Base-by-base conservation (phyloP, 768 basidiomycete species). In the Boletellus ananas region DNA sequence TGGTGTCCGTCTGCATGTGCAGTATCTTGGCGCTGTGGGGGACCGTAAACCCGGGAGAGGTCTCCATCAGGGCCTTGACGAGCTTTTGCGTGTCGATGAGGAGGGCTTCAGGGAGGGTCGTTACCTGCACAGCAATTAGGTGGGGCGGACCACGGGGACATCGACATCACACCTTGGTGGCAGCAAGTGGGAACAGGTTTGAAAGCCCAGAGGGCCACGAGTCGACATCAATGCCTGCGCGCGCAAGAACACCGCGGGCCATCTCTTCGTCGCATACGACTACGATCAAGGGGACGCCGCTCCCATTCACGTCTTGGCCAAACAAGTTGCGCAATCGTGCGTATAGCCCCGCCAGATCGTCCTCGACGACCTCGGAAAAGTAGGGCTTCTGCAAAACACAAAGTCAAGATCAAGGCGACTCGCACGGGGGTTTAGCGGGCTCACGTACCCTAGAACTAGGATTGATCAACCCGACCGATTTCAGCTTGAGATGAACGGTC, bases 181-280 rank as follows among this genome's bases (percentile, higher is more conserved):
- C 39, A 27, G 42, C 34, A 16, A 46, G 43, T 2, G 49, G 40
- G 34, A 70, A 44, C 12, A 68, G 31, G 2, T 45, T 36, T 1
- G 51, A 50, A 34, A 81, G 62, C 3, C 76, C 76, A 10, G 62
- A 64, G 1, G 67, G 59, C 74, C 76, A 83, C 1, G 41, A 38
- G n/a, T 63, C 63, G 8, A 65, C 65, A 34, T 79, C 68, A 16
- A 81, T 61, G 11, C 73, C 75, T 12, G 75, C 65, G 27, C 69
- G 71, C 16, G 55, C 55, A 7, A 83, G 65, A 10, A 73, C 63
- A n/a, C 66, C 67, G 6, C 64, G 56, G 0, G 76, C 70, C 53
- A 72, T 60, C 35, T 70, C 60, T 50, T 73, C 68, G 23, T 76
- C 67, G 37, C 76, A 69, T 3, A 81, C 76, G 7, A 84, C 70